Evolutionary conservation across 345 rosid species (phyloP).

Genomic region (Arabidopsis arenosa): DNA sequence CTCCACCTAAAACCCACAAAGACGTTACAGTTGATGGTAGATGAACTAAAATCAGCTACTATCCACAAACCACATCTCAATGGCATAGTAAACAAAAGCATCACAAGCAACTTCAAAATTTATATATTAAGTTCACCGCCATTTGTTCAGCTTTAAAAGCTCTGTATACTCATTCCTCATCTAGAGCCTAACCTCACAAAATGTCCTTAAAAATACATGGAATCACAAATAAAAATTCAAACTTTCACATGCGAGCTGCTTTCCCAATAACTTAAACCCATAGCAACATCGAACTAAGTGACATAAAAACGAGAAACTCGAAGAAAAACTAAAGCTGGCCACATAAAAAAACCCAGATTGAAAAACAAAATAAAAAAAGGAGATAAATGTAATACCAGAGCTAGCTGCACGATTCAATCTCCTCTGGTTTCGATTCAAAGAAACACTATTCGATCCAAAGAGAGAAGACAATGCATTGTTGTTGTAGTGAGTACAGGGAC

Average conservation of each 20-base stretch:
- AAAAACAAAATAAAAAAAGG: background rate
- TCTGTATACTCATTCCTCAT: constrained; percentile 16
- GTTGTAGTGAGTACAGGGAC: constrained; percentile 66
- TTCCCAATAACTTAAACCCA: constrained; percentile 15
- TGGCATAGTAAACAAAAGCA: background rate
- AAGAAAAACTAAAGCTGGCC: constrained; percentile 14
- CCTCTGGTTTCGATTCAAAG: constrained; percentile 52
- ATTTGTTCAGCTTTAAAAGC: background rate
- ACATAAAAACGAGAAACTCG: background rate
- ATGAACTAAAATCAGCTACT: constrained; percentile 9
- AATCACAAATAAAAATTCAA: constrained; percentile 4
- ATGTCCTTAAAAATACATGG: background rate
- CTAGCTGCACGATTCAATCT: constrained; percentile 48
- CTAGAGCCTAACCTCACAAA: constrained; percentile 18
- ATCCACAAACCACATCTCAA: constrained; percentile 24
- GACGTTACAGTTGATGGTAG: background rate
- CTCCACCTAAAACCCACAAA: constrained; percentile 54
- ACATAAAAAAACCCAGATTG: constrained; percentile 14
- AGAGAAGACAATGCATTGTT: constrained; percentile 53
- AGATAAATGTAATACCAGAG: constrained; percentile 49
- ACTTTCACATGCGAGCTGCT: constrained; percentile 29
- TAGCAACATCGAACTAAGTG: constrained; percentile 5
- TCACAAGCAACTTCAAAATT: background rate
- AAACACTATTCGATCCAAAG: constrained; percentile 52
- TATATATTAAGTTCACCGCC: constrained; percentile 8